Base-by-base conservation (phyloP, 495 filamentous ascomycete species). In the Choiromyces venosus region DNA sequence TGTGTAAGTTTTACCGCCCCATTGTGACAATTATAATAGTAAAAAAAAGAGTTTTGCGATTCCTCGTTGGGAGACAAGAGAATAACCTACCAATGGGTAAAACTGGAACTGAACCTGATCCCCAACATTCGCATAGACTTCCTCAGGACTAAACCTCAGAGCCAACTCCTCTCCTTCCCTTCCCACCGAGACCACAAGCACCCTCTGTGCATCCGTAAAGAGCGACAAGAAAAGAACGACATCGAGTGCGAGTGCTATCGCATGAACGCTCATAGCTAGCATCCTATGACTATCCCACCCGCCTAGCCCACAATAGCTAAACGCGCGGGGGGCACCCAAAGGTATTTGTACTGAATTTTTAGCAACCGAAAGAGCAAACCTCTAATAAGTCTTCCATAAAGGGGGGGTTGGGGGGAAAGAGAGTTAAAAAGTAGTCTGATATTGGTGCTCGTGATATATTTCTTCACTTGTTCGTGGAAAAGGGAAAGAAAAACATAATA, bases 81-180 rank as follows among this genome's bases (percentile, higher is more conserved):
- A 21, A 39, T 42, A 61, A 77, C 81, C 40, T 78, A 85, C 85
- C 79, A 83, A 81, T 40, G 83, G 79, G 67, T 83, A 83, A 82
- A 87, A 87, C 72, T 87, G 86, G 81, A 87, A 87, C 66, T 87
- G 86, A 39, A 87, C 80, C 72, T 84, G 73, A 71, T 85, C 83
- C 25, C 86, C 86, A 9, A 82, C 77, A 21, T 78, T 72, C 5
- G 85, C 86, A 61, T 79, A 76, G 56, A 87, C 75, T 42, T 69
- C 65, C 40, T 79, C 77, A 3, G 77, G 77, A 25, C n/a, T 75
- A 39, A 79, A 79, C 40, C 37, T 74, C 44, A 75, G 25, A 69
- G 65, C 73, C 71, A 79, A 46, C 10, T 68, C 76, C 19, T 72
- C 65, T 14, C 76, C 77, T 35, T 66, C 52, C 40, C 77, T 71